A percentile compares a stretch with the other conserved stretches of the same genome.
phyloP scores from a whole-genome alignment of 75 land plant species.

The Pinus tabuliformis region DNA sequence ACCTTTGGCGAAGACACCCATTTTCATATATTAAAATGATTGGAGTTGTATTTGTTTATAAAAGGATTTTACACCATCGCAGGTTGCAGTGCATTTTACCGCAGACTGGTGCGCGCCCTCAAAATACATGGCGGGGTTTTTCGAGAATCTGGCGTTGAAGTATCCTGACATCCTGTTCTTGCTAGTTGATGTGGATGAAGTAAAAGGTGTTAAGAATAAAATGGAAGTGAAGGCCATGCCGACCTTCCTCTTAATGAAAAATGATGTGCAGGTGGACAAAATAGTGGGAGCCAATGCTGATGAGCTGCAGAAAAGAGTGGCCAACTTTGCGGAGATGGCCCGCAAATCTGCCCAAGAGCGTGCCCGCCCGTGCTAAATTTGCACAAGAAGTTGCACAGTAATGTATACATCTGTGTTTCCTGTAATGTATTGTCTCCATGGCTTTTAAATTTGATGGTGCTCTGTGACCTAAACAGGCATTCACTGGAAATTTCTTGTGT shows the following conservation, averaged over 20 bases:
- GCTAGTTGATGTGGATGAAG: conserved; percentile 53
- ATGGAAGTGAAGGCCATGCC: conserved; percentile 70
- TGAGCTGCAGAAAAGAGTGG: conserved; percentile 49
- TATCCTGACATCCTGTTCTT: conserved; percentile 41
- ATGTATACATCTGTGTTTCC: too few species aligned
- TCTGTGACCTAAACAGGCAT: too few species aligned
- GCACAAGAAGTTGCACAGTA: too few species aligned
- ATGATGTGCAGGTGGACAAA: conserved; percentile 17
- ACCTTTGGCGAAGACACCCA: too few species aligned
- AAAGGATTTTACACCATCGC: not conserved
- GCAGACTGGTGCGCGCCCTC: conserved; percentile 68
- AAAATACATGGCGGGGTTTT: conserved; percentile 40
- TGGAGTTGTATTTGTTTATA: not conserved
- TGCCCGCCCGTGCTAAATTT: too few species aligned
- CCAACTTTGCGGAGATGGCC: conserved; percentile 7
- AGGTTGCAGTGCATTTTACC: conserved; percentile 48
- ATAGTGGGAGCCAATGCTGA: conserved; percentile 60
- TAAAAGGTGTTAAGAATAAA: conserved; percentile 34
- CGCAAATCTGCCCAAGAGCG: not conserved
- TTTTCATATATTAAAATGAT: not conserved
- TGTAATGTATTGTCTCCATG: too few species aligned
- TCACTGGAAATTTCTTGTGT: too few species aligned
- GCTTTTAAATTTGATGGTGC: too few species aligned
- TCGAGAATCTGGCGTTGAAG: conserved; percentile 40
- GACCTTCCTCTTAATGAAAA: conserved; percentile 34